Evolutionary conservation across 1,284 basidiomycete species (phyloP), one percentile per base, ranked within the genome.

Genomic region (Melampsora larici-populina): DNA sequence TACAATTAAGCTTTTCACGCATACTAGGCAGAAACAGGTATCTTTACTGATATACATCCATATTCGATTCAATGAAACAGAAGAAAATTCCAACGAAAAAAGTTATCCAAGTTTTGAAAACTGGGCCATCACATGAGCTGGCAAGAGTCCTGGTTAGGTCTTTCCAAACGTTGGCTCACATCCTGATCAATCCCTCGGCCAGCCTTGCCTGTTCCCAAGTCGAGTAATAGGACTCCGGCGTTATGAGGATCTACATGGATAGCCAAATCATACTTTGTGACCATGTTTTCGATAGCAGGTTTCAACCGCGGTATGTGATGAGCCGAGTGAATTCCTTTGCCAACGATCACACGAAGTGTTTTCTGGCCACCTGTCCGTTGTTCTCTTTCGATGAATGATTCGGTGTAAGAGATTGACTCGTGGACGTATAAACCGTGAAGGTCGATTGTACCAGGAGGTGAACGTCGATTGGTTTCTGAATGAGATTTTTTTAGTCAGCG

Each of bases 291-390:
- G 67, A 99, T 91, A 3, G 94, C 95, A 26, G 96, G 96, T 83
- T 92, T 95, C 83, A 98, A 89, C 85, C 97, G 97, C 0, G 92
- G 90, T 17, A 89, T 87, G 74, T 91, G 90, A 36, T 89, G 88
- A 67, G 87, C 85, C 33, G 93, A 95, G 84, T 99, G 96, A 26
- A 95, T 86, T 17, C 95, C 95, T 84, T 93, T 92, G 8, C 90
- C 89, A 86, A 78, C 70, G n/a, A 79, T 79, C 36, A 78, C 62
- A 18, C 55, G 51, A n/a, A 62, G 29, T 89, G 76, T 87, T 87
- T 64, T 87, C 86, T 68, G 94, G 88, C n/a, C 93, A 92, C 81
- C 31, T 3, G 51, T 24, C 31, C 36, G 31, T 31, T 48, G 29
- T 18, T 43, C 66, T 70, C 24, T 29, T 6, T 64, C 36, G 26